These are phyloP conservation scores for Geum urbanum DNA, from an alignment of 306 rosid genomes.

Conservation along the genomic window DNA sequence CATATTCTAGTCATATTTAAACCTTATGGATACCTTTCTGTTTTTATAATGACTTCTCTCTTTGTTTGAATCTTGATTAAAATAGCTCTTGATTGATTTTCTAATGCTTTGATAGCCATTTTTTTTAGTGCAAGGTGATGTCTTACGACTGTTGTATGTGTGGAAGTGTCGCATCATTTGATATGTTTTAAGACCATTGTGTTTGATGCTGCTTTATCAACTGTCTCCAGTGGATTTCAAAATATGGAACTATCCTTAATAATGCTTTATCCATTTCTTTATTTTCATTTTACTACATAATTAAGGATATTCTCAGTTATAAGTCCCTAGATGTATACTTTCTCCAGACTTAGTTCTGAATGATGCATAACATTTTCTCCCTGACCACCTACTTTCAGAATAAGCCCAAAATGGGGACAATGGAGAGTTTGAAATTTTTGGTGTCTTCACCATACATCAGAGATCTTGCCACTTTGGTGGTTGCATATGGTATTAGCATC, in stretches of 20 bases:
- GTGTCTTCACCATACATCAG: constrained; percentile 87
- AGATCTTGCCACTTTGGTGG: constrained; percentile 95
- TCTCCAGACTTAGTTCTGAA: background rate
- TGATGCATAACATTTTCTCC: constrained; percentile 4
- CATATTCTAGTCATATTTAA: background rate
- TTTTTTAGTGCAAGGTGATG: background rate
- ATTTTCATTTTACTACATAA: background rate
- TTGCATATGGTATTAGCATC: constrained; percentile 90
- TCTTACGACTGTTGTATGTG: background rate
- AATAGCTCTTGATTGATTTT: background rate
- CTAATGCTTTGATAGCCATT: background rate
- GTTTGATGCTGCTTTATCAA: background rate
- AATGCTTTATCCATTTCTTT: background rate
- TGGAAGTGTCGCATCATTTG: constrained; percentile 1
- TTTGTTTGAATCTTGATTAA: background rate
- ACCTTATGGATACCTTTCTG: background rate
- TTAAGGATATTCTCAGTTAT: background rate
- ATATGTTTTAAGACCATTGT: background rate
- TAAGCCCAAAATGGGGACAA: constrained; percentile 88
- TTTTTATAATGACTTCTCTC: background rate
- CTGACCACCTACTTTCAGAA: constrained; percentile 45
- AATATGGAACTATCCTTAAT: background rate
- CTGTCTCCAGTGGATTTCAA: background rate
- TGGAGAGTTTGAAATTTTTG: constrained; percentile 98
- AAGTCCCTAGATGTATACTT: background rate